Conservation (phyloP, 257 asterid species). For the Fraxinus excelsior region DNA sequence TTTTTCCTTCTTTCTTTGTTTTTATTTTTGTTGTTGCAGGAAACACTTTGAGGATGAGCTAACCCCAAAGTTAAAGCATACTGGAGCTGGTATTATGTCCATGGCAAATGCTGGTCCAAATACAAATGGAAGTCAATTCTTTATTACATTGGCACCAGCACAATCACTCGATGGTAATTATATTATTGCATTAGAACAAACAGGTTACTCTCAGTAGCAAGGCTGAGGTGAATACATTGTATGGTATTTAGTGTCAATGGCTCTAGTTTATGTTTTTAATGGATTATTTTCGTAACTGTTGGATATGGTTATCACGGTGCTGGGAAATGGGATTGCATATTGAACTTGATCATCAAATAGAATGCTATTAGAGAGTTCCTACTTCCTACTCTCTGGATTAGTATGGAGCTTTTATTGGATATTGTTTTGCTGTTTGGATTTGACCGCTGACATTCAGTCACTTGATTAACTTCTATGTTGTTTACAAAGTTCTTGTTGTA, state of each 20-base stretch:
- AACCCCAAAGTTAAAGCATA: slow-evolving; percentile 78
- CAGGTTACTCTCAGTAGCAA: neutral
- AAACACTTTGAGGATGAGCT: slow-evolving; percentile 94
- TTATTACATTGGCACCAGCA: slow-evolving; percentile 92
- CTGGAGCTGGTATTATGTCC: slow-evolving; percentile 97
- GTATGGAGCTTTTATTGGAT: slow-evolving; percentile 1
- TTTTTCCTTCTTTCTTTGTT: neutral
- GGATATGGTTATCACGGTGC: neutral
- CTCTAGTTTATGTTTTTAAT: neutral
- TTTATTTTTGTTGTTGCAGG: slow-evolving; percentile 39
- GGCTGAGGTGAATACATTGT: neutral
- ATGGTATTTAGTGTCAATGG: neutral
- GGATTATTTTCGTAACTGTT: neutral
- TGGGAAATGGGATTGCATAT: neutral
- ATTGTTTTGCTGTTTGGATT: slow-evolving; percentile 2
- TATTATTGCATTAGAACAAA: slow-evolving; percentile 5
- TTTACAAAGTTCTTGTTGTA: neutral
- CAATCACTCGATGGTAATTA: slow-evolving; percentile 86
- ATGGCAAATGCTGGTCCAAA: slow-evolving; percentile 99
- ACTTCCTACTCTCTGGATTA: neutral
- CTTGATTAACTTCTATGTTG: neutral
- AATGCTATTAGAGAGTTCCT: neutral
- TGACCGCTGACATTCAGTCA: neutral
- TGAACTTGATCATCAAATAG: neutral
- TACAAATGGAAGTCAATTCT: slow-evolving; percentile 98